Evolutionary conservation across 352 stramenopile species (phyloP).

Genomic region (Phytopythium boreale): DNA sequence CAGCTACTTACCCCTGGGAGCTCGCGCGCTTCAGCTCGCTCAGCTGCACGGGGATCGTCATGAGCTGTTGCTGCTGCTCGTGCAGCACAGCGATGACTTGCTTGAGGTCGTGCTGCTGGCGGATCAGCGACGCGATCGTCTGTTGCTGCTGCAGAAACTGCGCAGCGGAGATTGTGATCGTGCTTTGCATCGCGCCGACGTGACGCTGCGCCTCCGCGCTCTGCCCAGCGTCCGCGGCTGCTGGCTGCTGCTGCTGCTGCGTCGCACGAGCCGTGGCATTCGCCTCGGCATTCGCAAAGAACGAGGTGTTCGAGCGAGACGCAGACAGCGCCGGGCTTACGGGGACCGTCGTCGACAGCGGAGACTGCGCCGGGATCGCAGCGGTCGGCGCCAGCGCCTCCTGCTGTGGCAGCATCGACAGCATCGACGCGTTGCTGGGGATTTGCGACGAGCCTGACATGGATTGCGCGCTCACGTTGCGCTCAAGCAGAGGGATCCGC

Average conservation of each 20-base stretch:
- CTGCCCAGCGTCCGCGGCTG: not conserved
- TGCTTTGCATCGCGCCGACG: conserved; percentile 29
- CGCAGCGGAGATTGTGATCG: conserved; percentile 62
- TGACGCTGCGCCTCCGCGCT: not conserved
- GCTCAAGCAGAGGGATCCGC: conserved; percentile 7
- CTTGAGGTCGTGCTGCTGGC: conserved; percentile 82
- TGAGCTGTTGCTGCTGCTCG: conserved; percentile 75
- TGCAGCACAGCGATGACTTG: conserved; percentile 73
- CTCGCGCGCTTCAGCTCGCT: conserved; percentile 59
- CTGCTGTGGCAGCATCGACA: conserved; percentile 3
- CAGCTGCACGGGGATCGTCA: conserved; percentile 64
- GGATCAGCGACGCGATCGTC: conserved; percentile 78
- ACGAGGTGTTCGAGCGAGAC: not conserved
- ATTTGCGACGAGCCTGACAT: conserved; percentile 6
- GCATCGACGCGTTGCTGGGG: conserved; percentile 6
- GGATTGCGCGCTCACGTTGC: not conserved
- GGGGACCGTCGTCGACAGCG: not conserved
- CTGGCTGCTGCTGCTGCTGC: conserved; percentile 7
- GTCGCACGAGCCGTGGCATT: not conserved
- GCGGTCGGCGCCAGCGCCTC: not conserved
- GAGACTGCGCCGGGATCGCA: not conserved
- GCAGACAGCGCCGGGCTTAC: not conserved
- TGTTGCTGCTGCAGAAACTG: conserved; percentile 82
- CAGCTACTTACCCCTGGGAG: conserved; percentile 34
- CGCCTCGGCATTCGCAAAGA: not conserved